phyloP scores from a whole-genome alignment of 1,284 basidiomycete genomes.

The Naganishia cerealis region DNA sequence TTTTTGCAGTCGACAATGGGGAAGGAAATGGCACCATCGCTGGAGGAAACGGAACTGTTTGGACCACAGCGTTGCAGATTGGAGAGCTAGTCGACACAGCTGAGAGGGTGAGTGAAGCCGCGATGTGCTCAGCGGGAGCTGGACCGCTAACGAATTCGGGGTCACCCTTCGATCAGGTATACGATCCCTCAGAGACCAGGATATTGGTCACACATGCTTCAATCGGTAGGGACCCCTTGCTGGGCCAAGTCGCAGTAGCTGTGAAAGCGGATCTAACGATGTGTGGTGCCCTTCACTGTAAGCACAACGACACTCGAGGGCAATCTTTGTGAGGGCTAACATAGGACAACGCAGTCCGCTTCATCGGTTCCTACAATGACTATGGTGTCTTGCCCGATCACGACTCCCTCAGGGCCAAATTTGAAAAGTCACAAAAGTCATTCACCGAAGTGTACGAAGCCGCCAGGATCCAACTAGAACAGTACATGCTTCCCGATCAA shows the following conservation, averaged over 20 bases:
- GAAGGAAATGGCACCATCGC: slow-evolving; percentile 93
- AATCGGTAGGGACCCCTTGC: slow-evolving; percentile 87
- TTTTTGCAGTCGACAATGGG: slow-evolving; percentile 56
- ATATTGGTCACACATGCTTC: slow-evolving; percentile 89
- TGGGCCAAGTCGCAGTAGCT: slow-evolving; percentile 83
- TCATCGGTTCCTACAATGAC: slow-evolving; percentile 93
- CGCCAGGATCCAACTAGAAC: slow-evolving; percentile 85
- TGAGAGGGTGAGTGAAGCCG: slow-evolving; percentile 70
- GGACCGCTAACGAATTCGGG: not conserved
- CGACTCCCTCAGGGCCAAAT: slow-evolving; percentile 82
- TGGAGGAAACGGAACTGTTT: slow-evolving; percentile 96
- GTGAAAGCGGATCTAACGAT: slow-evolving; percentile 93
- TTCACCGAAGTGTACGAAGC: slow-evolving; percentile 92
- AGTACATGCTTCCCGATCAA: slow-evolving; percentile 63
- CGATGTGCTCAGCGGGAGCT: no score
- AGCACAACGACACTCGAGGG: slow-evolving; percentile 22
- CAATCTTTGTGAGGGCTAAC: not conserved
- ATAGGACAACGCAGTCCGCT: slow-evolving; percentile 65
- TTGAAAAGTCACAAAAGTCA: slow-evolving; percentile 71
- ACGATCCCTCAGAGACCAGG: slow-evolving; percentile 88
- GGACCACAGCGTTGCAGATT: slow-evolving; percentile 95
- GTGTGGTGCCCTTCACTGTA: slow-evolving; percentile 86
- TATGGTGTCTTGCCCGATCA: slow-evolving; percentile 89
- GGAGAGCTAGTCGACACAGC: slow-evolving; percentile 97
- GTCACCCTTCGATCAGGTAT: slow-evolving; percentile 53